Conservation (phyloP, 306 rosid species). For the Adenanthera pavonina region DNA sequence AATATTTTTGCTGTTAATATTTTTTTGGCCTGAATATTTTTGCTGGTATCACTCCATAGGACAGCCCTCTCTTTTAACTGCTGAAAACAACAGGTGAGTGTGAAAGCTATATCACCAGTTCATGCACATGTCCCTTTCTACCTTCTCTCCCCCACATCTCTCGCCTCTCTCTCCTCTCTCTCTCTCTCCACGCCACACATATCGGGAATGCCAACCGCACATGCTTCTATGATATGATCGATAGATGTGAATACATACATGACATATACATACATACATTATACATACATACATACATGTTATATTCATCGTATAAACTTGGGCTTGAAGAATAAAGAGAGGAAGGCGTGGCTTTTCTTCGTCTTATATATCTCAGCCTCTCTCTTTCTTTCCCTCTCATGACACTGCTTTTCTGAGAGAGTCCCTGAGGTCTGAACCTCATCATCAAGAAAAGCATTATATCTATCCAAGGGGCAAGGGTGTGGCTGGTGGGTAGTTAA, state of each 20-base stretch:
- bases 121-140: constrained; percentile 99
- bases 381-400: constrained; percentile 22
- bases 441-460: constrained; percentile 75
- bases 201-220: constrained; percentile 72
- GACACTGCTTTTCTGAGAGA: constrained; percentile 41
- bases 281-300: not conserved
- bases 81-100: constrained; percentile 74
- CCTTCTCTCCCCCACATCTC: constrained; percentile 90
- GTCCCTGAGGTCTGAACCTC: constrained; percentile 46
- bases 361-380: constrained; percentile 54
- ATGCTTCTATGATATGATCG: constrained; percentile 23
- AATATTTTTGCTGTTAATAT: too few relatives aligned
- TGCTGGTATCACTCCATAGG: not conserved
- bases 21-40: too few relatives aligned
- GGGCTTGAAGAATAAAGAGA: constrained; percentile 28
- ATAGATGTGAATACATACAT: constrained; percentile 1
- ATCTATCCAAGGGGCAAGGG: constrained; percentile 63
- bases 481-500: constrained; percentile 63
- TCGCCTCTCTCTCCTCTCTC: constrained; percentile 56
- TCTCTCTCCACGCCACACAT: constrained; percentile 37
- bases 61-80: constrained; percentile 61
- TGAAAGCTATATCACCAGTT: constrained; percentile 87
- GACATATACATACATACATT: not conserved
- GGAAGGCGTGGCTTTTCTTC: constrained; percentile 12
- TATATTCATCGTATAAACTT: constrained; percentile 37